These are phyloP conservation scores for Cylindrodendrum hubeiense DNA, from an alignment of 2,329 filamentous ascomycete genomes.

Conservation along the genomic window DNA sequence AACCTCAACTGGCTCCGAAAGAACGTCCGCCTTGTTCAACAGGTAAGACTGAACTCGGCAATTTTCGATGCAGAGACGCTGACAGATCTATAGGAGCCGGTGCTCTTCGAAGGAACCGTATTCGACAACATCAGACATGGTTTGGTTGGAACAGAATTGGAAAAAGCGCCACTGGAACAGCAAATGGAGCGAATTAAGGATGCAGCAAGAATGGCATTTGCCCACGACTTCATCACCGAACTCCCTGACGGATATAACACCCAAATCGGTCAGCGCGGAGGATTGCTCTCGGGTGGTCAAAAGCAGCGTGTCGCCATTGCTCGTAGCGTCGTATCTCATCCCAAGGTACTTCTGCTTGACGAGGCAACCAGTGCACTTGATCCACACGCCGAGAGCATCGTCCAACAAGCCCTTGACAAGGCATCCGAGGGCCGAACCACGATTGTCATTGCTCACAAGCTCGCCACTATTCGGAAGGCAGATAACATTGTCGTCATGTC, in stretches of 20 bases:
- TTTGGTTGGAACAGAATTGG: conserved; percentile 56
- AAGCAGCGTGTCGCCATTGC: conserved; percentile 75
- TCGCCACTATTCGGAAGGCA: conserved; percentile 53
- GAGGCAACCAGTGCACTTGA: conserved; percentile 72
- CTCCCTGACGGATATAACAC: conserved; percentile 65
- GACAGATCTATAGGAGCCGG: conserved; percentile 51
- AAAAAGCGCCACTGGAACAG: conserved; percentile 53
- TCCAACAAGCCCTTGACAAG: conserved; percentile 65
- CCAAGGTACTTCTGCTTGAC: conserved; percentile 72
- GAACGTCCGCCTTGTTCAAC: conserved; percentile 54
- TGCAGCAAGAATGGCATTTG: conserved; percentile 63
- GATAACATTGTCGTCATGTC: conserved; percentile 49
- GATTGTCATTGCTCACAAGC: conserved; percentile 72
- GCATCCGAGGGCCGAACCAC: conserved; percentile 69
- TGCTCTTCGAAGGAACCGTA: conserved; percentile 62
- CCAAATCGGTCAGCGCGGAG: conserved; percentile 71
- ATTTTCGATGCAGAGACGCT: not conserved
- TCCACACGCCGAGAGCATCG: conserved; percentile 57
- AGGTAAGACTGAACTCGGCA: conserved; percentile 25
- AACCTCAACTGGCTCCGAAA: conserved; percentile 56
- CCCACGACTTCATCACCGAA: conserved; percentile 62
- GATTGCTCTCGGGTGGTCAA: conserved; percentile 75
- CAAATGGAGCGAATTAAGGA: conserved; percentile 58
- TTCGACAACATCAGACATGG: conserved; percentile 68
- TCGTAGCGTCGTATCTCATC: conserved; percentile 70